A percentile compares a stretch with the other conserved stretches of the same genome.
These are phyloP conservation scores for Beauveria scarabaeidicola DNA, from an alignment of 2,329 filamentous ascomycete species.

Conservation along the genomic window DNA sequence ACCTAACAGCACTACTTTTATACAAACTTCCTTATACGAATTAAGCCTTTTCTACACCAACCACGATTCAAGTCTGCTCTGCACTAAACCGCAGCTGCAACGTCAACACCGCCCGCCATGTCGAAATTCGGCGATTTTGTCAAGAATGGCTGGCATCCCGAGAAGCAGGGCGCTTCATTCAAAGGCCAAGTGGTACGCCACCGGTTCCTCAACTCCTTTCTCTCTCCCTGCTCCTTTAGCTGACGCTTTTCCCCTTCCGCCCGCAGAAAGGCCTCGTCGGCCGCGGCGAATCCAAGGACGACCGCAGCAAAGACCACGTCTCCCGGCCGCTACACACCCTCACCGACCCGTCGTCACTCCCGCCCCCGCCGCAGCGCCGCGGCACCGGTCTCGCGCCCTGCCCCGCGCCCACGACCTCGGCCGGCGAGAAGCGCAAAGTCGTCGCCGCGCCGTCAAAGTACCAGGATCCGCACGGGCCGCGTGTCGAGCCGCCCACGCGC, in stretches of 20 bases:
- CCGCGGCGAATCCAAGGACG: conserved; percentile 28
- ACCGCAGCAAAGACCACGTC: conserved; percentile 26
- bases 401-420: conserved; percentile 15
- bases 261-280: conserved; percentile 38
- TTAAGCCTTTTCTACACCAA: no score
- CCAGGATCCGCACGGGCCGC: conserved; percentile 21
- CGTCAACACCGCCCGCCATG: conserved; percentile 23
- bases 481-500: conserved; percentile 14
- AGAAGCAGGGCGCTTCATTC: conserved; percentile 33
- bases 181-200: conserved; percentile 39
- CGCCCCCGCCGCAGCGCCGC: conserved; percentile 63
- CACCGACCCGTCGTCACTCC: conserved; percentile 70
- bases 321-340: conserved; percentile 59
- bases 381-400: conserved; percentile 26
- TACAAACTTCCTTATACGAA: background rate
- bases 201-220: background rate
- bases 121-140: conserved; percentile 38
- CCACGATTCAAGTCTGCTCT: no score
- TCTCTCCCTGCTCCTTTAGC: background rate
- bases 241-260: background rate
- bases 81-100: background rate
- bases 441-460: conserved; percentile 26
- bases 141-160: conserved; percentile 46
- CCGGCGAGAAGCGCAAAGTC: conserved; percentile 18
- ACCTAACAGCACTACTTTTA: background rate